Percentiles rank a stretch among this genome's conserved stretches.
Evolutionary conservation across 306 rosid genomes (phyloP).

Genomic region (Lathyrus tuberosus): DNA sequence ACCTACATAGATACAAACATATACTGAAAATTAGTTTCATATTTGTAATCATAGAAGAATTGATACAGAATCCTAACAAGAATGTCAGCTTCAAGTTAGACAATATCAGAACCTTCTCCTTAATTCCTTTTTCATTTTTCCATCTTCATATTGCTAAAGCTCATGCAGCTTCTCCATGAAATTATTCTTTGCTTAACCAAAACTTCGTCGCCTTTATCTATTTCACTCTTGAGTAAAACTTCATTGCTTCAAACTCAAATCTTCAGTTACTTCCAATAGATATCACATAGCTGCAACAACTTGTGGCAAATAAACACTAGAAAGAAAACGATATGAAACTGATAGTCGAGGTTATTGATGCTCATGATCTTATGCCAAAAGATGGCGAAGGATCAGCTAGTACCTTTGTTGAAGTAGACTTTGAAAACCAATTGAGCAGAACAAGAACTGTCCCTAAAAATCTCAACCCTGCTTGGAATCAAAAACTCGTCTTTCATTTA

Average conservation of each 20-base stretch:
- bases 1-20: neutral
- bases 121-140: neutral
- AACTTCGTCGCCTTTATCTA: slow-evolving; percentile 25
- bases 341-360: slow-evolving; percentile 61
- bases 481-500: slow-evolving; percentile 52
- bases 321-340: slow-evolving; percentile 60
- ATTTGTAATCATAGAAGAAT: too few relatives aligned
- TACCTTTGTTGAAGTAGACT: slow-evolving; percentile 69
- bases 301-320: slow-evolving; percentile 34
- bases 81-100: slow-evolving; percentile 8
- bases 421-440: slow-evolving; percentile 58
- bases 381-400: slow-evolving; percentile 67
- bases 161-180: slow-evolving; percentile 55
- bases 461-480: slow-evolving; percentile 73
- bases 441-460: slow-evolving; percentile 65
- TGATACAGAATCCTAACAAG: too few relatives aligned
- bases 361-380: slow-evolving; percentile 74
- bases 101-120: neutral
- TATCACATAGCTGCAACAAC: slow-evolving; percentile 45
- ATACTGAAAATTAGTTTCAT: too few relatives aligned
- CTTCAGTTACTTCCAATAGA: slow-evolving; percentile 51
- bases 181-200: slow-evolving; percentile 68
- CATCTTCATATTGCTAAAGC: slow-evolving; percentile 24
- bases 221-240: slow-evolving; percentile 50
- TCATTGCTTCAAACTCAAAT: slow-evolving; percentile 64